Conservation (phyloP, 1,139 yeast genomes). For the Taphrina betulina region DNA sequence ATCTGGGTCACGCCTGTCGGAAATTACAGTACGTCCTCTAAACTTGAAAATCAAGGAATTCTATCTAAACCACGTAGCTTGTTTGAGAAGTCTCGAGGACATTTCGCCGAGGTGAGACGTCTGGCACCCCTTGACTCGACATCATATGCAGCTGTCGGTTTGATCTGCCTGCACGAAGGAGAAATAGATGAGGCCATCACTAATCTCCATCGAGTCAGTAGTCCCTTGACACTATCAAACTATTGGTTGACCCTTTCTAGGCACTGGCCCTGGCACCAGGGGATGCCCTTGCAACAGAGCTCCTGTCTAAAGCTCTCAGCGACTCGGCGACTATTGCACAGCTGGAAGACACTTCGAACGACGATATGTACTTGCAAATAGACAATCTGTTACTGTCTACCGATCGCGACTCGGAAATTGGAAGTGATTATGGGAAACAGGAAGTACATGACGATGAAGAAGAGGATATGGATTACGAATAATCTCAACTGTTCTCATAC, state of each 20-base stretch:
- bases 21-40: slow-evolving; percentile 48
- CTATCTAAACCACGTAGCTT: slow-evolving; percentile 43
- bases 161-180: slow-evolving; percentile 71
- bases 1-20: slow-evolving; percentile 87
- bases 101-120: slow-evolving; percentile 73
- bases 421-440: background rate
- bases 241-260: no score
- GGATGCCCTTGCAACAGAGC: slow-evolving; percentile 81
- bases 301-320: slow-evolving; percentile 76
- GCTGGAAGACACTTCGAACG: slow-evolving; percentile 3
- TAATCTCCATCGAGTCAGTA: slow-evolving; percentile 61
- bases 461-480: slow-evolving; percentile 17
- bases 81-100: slow-evolving; percentile 64
- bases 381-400: slow-evolving; percentile 4
- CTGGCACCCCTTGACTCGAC: slow-evolving; percentile 72
- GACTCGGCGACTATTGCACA: slow-evolving; percentile 47
- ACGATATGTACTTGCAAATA: slow-evolving; percentile 6
- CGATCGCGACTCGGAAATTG: background rate
- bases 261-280: slow-evolving; percentile 73
- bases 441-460: slow-evolving; percentile 6
- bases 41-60: background rate
- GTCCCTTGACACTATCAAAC: no score
- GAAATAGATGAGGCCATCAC: slow-evolving; percentile 67
- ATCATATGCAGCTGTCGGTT: slow-evolving; percentile 78
- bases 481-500: no score